A percentile compares a stretch with the other conserved stretches of the same genome.
phyloP scores from a whole-genome alignment of 1,139 yeast species.

The Yamadazyma atmosphaerica region DNA sequence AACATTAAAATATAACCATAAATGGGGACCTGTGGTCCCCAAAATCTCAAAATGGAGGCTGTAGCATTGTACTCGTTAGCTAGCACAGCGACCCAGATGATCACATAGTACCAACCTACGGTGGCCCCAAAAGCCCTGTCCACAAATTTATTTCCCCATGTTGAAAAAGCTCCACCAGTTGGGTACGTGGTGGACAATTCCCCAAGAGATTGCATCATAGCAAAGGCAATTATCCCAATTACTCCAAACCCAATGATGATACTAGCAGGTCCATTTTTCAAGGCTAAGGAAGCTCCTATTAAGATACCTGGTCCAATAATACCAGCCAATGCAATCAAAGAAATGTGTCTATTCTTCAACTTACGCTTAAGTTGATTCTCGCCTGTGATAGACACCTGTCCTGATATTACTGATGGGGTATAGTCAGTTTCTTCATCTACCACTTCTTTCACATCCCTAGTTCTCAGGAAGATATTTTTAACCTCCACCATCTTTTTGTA shows the following conservation, averaged over 20 bases:
- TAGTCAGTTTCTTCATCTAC: neutral
- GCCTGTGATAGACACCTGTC: constrained; percentile 1
- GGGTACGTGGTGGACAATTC: constrained; percentile 55
- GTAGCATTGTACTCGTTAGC: constrained; percentile 61
- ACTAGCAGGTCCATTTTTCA: constrained; percentile 48
- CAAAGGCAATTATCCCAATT: constrained; percentile 55
- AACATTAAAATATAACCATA: constrained; percentile 59
- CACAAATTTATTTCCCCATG: constrained; percentile 51
- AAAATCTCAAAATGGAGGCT: constrained; percentile 52
- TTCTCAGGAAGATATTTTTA: neutral
- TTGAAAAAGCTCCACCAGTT: constrained; percentile 55
- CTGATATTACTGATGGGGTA: constrained; percentile 2
- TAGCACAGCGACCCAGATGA: constrained; percentile 61
- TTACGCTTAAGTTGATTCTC: constrained; percentile 22
- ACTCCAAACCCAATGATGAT: constrained; percentile 46
- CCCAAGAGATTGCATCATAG: constrained; percentile 60
- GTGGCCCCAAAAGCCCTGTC: constrained; percentile 63
- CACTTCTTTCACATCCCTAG: neutral
- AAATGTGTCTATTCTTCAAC: constrained; percentile 44
- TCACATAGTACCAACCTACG: constrained; percentile 63
- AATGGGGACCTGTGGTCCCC: constrained; percentile 63
- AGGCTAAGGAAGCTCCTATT: constrained; percentile 47
- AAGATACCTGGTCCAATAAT: constrained; percentile 57
- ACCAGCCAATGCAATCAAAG: constrained; percentile 53
- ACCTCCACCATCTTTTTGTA: neutral